Evolutionary conservation across 805 yeast genomes (phyloP).

Genomic region (Nakazawaea laoshanensis): DNA sequence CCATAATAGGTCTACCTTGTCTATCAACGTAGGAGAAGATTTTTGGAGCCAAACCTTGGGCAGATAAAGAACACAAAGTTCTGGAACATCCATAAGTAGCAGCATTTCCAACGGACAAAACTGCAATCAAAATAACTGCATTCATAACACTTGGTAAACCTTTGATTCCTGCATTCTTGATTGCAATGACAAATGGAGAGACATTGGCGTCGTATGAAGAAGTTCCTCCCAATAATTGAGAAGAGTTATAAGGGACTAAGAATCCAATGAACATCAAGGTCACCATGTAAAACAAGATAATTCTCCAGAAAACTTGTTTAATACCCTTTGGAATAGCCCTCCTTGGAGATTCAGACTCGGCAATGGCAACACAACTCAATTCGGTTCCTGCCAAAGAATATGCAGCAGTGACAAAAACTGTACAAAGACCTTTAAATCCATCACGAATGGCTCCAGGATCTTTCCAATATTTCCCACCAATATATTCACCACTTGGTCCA

Average conservation of each 20-base stretch:
- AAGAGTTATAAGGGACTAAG: conserved; percentile 60
- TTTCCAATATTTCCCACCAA: conserved; percentile 53
- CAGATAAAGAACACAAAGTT: conserved; percentile 37
- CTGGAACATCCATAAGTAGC: conserved; percentile 66
- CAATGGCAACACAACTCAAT: conserved; percentile 67
- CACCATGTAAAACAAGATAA: conserved; percentile 59
- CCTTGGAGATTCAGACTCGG: conserved; percentile 66
- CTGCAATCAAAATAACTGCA: conserved; percentile 60
- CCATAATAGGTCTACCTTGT: conserved; percentile 39
- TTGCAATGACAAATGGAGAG: conserved; percentile 71
- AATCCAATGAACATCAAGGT: conserved; percentile 48
- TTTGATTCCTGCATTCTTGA: conserved; percentile 53
- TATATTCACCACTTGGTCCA: conserved; percentile 37
- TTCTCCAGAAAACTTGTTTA: conserved; percentile 81
- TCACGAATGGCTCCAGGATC: conserved; percentile 62
- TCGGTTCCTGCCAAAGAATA: conserved; percentile 74
- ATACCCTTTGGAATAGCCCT: conserved; percentile 62
- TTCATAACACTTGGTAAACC: conserved; percentile 67
- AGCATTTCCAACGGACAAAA: conserved; percentile 67
- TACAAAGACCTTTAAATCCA: conserved; percentile 61
- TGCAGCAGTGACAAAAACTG: conserved; percentile 72
- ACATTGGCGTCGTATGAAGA: conserved; percentile 52
- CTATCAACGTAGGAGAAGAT: conserved; percentile 35
- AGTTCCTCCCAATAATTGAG: conserved; percentile 36
- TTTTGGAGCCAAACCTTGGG: conserved; percentile 35